phyloP scores from a whole-genome alignment of 2,329 filamentous ascomycete genomes.

The Parascedosporium putredinis region DNA sequence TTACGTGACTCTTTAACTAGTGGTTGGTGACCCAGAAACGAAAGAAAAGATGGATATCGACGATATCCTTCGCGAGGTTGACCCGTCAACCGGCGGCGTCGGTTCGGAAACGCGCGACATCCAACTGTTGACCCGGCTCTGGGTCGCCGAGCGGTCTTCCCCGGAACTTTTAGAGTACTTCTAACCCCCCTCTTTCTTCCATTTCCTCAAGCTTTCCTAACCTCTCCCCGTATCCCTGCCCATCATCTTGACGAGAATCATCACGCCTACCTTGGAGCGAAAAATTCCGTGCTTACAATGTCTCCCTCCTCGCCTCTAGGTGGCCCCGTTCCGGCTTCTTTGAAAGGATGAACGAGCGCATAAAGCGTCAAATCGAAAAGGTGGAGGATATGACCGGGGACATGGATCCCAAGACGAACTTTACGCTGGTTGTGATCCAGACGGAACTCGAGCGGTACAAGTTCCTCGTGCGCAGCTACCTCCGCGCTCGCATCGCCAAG shows the following conservation, averaged over 20 bases:
- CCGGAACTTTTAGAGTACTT: conserved; percentile 77
- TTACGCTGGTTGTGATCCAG: conserved; percentile 87
- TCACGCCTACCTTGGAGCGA: too few relatives aligned
- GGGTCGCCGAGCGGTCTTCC: conserved; percentile 83
- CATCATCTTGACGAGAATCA: too few relatives aligned
- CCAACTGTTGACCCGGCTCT: conserved; percentile 79
- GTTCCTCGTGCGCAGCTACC: conserved; percentile 73
- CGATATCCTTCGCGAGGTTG: conserved; percentile 67
- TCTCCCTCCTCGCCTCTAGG: too few relatives aligned
- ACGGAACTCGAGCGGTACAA: conserved; percentile 93
- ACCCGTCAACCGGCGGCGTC: conserved; percentile 43
- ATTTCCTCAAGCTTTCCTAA: too few relatives aligned
- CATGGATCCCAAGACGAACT: conserved; percentile 85
- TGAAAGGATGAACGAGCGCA: conserved; percentile 66
- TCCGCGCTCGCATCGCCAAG: conserved; percentile 82
- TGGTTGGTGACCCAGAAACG: too few relatives aligned
- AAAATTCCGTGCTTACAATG: too few relatives aligned
- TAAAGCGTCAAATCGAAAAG: conserved; percentile 58
- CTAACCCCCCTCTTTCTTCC: neutral
- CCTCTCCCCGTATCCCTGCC: too few relatives aligned
- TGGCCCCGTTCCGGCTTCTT: conserved; percentile 65
- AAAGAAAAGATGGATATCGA: conserved; percentile 75
- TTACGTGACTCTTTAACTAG: too few relatives aligned
- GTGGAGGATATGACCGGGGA: conserved; percentile 71
- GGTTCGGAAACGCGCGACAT: conserved; percentile 62